Evolutionary conservation across 345 rosid genomes (phyloP).

Genomic region (Lepidium aucheri): DNA sequence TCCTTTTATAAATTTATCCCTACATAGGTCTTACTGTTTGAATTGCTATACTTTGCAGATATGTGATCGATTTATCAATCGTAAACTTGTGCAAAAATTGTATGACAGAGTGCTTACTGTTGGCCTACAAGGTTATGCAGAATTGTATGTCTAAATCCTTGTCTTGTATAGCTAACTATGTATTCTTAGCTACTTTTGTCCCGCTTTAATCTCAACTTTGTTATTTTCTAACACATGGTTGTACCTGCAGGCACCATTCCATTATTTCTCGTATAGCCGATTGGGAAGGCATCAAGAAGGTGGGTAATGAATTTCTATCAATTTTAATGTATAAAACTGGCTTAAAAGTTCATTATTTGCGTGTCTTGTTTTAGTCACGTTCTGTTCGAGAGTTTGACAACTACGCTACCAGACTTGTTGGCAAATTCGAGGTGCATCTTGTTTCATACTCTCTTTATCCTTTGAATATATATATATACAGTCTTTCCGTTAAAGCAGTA

Average conservation of each 20-base stretch:
- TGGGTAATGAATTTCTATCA: constrained; percentile 7
- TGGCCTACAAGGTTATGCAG: constrained; percentile 91
- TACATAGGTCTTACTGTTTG: not conserved
- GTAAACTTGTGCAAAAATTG: constrained; percentile 54
- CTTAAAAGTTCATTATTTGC: not conserved
- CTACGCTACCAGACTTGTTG: constrained; percentile 74
- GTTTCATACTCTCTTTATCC: not conserved
- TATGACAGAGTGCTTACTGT: constrained; percentile 81
- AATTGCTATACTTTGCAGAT: constrained; percentile 37
- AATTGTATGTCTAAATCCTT: constrained; percentile 47
- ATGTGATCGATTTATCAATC: constrained; percentile 78
- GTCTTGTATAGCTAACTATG: constrained; percentile 3
- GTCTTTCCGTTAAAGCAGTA: not conserved
- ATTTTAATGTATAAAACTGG: not conserved
- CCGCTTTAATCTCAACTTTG: not conserved
- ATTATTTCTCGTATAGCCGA: constrained; percentile 71
- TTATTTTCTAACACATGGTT: not conserved
- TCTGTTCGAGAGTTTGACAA: constrained; percentile 83
- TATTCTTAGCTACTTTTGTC: not conserved
- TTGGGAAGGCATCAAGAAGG: constrained; percentile 95
- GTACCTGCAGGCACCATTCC: constrained; percentile 64
- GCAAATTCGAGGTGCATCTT: constrained; percentile 69
- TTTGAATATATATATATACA: not conserved
- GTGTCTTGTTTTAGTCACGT: constrained; percentile 46
- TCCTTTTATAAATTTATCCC: too few species aligned